Percentiles rank a stretch among this genome's conserved stretches.
phyloP scores from a whole-genome alignment of 1,139 yeast genomes.

The Pichia norvegensis region DNA sequence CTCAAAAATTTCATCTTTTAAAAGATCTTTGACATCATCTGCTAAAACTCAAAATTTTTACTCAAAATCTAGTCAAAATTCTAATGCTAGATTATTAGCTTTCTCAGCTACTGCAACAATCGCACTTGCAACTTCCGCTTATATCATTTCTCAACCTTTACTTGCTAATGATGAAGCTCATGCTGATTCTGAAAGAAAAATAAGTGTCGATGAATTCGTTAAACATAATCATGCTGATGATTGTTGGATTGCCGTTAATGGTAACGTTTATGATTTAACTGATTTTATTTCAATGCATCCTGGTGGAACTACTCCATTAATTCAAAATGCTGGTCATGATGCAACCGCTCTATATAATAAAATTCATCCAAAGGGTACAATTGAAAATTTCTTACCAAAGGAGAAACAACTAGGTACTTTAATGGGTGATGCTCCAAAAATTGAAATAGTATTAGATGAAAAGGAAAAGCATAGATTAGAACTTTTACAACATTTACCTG shows the following conservation, averaged over 20 bases:
- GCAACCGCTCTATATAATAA: slow-evolving; percentile 81
- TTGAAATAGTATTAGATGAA: slow-evolving; percentile 28
- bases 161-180: slow-evolving; percentile 15
- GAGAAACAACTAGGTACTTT: slow-evolving; percentile 30
- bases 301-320: slow-evolving; percentile 73
- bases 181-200: slow-evolving; percentile 6
- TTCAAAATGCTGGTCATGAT: slow-evolving; percentile 82
- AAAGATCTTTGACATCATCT: slow-evolving; percentile 3
- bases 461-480: slow-evolving; percentile 28
- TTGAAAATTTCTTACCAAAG: slow-evolving; percentile 33
- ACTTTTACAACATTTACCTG: slow-evolving; percentile 20
- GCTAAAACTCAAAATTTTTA: not conserved
- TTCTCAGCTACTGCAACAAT: slow-evolving; percentile 10
- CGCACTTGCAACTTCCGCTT: slow-evolving; percentile 8
- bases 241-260: slow-evolving; percentile 86
- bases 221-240: slow-evolving; percentile 58
- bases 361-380: slow-evolving; percentile 61
- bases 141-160: slow-evolving; percentile 5
- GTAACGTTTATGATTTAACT: slow-evolving; percentile 78
- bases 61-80: not conserved
- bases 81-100: slow-evolving; percentile 2
- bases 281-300: slow-evolving; percentile 75
- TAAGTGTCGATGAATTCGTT: slow-evolving; percentile 45
- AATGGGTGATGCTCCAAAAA: slow-evolving; percentile 31
- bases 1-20: slow-evolving; percentile 2